phyloP scores from a whole-genome alignment of 2,329 filamentous ascomycete genomes.

The Phoma sp. region DNA sequence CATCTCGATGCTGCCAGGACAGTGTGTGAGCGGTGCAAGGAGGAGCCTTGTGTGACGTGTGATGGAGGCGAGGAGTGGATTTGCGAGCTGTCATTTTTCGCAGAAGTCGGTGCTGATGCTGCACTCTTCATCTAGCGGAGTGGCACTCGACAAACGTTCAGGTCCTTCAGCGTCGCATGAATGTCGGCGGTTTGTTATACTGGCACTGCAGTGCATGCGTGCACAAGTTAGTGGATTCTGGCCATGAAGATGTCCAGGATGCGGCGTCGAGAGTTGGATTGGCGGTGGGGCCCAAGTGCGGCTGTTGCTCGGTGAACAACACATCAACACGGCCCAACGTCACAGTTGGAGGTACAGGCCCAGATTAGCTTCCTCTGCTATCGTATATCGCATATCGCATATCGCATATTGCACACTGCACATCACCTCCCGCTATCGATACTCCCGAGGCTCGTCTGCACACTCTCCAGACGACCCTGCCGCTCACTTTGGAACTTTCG shows the following conservation, averaged over 20 bases:
- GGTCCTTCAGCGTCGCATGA: too few relatives aligned
- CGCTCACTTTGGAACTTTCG: neutral
- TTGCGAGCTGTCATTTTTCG: neutral
- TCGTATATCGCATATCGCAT: too few relatives aligned
- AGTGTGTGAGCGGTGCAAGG: constrained; percentile 7
- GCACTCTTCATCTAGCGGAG: neutral
- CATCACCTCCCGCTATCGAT: constrained; percentile 14
- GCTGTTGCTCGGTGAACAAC: constrained; percentile 5
- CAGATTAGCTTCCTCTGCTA: constrained; percentile 1
- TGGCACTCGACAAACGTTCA: too few relatives aligned
- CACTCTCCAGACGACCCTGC: neutral
- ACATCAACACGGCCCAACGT: constrained; percentile 8
- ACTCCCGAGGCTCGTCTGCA: neutral
- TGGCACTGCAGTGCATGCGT: neutral
- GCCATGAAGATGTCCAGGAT: neutral
- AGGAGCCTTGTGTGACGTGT: constrained; percentile 6
- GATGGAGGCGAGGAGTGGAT: neutral
- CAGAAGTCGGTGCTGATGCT: too few relatives aligned
- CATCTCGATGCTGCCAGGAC: neutral
- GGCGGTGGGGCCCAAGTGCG: constrained; percentile 1
- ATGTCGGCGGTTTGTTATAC: too few relatives aligned
- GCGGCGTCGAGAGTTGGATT: neutral
- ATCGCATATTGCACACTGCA: too few relatives aligned
- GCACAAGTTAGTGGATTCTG: too few relatives aligned
- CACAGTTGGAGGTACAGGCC: constrained; percentile 7